phyloP scores from a whole-genome alignment of 2,329 filamentous ascomycete species.

The Fusarium staphyleae region DNA sequence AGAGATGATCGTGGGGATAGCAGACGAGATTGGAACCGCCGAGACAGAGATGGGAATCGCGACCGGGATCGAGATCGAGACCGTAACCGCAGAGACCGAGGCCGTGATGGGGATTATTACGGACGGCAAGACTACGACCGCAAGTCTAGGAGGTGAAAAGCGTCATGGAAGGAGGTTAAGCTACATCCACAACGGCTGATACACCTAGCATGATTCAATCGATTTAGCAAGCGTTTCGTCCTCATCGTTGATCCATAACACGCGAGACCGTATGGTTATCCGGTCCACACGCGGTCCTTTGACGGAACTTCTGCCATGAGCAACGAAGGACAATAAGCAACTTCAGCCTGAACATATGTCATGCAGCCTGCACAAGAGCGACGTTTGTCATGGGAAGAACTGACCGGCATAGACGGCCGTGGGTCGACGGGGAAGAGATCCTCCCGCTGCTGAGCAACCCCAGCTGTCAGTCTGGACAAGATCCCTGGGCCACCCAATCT shows the following conservation, averaged over 20 bases:
- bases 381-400: constrained; percentile 20
- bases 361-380: constrained; percentile 17
- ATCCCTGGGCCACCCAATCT: constrained; percentile 31
- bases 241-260: not conserved
- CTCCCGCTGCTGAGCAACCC: constrained; percentile 36
- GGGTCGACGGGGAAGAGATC: constrained; percentile 29
- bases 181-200: constrained; percentile 21
- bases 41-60: constrained; percentile 40
- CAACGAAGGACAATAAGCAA: constrained; percentile 15
- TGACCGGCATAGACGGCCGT: constrained; percentile 21
- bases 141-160: constrained; percentile 33
- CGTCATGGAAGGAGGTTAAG: constrained; percentile 14
- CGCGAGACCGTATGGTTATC: not conserved
- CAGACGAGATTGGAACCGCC: constrained; percentile 38
- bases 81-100: constrained; percentile 38
- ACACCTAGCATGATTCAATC: constrained; percentile 15
- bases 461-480: constrained; percentile 30
- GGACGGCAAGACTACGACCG: constrained; percentile 34
- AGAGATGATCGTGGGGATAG: constrained; percentile 39
- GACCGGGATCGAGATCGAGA: constrained; percentile 43
- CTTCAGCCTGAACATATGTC: not conserved
- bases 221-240: constrained; percentile 24
- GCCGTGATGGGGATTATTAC: constrained; percentile 30
- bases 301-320: constrained; percentile 15
- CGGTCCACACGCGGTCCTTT: constrained; percentile 25